phyloP scores from a whole-genome alignment of 257 asterid species.

The Salvia rosmarinus region DNA sequence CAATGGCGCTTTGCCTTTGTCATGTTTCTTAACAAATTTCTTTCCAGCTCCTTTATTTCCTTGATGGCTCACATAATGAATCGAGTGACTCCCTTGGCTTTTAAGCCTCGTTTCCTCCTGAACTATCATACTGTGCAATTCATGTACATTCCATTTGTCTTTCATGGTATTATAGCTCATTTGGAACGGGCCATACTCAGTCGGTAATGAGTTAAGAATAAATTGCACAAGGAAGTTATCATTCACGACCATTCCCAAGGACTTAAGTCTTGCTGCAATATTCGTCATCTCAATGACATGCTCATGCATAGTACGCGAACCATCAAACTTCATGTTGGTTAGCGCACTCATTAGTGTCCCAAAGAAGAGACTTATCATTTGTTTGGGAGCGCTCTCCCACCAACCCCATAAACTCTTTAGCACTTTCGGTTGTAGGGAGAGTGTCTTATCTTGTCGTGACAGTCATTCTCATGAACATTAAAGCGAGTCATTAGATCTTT shows the following conservation, averaged over 20 bases:
- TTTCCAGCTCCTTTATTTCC: background rate
- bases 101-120: slow-evolving; percentile 8
- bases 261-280: background rate
- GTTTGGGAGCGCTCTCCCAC: background rate
- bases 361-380: background rate
- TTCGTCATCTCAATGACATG: background rate
- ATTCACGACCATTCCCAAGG: background rate
- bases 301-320: background rate
- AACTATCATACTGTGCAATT: background rate
- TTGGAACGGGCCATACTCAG: background rate
- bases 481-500: background rate
- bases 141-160: background rate
- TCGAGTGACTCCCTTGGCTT: background rate
- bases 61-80: background rate
- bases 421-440: background rate
- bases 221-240: background rate
- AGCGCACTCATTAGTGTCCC: background rate
- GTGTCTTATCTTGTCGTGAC: background rate
- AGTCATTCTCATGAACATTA: background rate
- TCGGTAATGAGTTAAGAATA: background rate
- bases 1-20: background rate
- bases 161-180: background rate
- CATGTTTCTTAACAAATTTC: background rate
- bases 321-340: background rate
- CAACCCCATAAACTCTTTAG: background rate